phyloP scores from a whole-genome alignment of 768 basidiomycete species.

The Megacollybia marginata region DNA sequence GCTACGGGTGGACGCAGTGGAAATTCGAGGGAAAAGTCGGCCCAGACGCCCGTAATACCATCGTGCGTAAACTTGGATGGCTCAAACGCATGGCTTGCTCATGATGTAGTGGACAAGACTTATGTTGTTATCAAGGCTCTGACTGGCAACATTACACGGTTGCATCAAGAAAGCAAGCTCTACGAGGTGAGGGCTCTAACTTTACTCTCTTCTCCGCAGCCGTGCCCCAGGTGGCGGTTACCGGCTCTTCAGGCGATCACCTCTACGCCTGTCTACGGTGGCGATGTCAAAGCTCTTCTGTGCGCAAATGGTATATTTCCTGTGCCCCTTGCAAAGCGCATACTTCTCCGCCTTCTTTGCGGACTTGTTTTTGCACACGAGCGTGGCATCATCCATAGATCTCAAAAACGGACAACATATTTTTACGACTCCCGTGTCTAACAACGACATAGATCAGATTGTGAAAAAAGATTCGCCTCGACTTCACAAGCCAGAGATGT shows the following conservation, averaged over 20 bases:
- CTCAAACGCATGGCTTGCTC: slow-evolving; percentile 23
- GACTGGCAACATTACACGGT: slow-evolving; percentile 16
- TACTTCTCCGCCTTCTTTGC: slow-evolving; percentile 7
- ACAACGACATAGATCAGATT: too few relatives aligned
- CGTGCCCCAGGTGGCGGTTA: slow-evolving; percentile 5
- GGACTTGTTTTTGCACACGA: slow-evolving; percentile 7
- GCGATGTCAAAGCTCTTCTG: slow-evolving; percentile 5
- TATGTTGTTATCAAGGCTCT: slow-evolving; percentile 25
- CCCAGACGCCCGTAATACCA: slow-evolving; percentile 15
- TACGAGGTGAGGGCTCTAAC: slow-evolving; percentile 17
- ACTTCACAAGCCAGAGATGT: slow-evolving; percentile 4
- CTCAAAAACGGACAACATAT: slow-evolving; percentile 10
- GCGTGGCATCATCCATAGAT: slow-evolving; percentile 5
- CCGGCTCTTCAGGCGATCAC: slow-evolving; percentile 4
- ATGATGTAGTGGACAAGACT: slow-evolving; percentile 13
- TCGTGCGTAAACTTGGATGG: slow-evolving; percentile 23
- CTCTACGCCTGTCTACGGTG: slow-evolving; percentile 6
- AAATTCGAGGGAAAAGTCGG: slow-evolving; percentile 18
- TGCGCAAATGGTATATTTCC: not conserved
- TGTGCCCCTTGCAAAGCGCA: slow-evolving; percentile 3
- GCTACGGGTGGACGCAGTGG: too few relatives aligned
- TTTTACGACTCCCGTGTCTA: not conserved
- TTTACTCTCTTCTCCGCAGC: slow-evolving; percentile 2
- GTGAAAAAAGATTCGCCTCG: too few relatives aligned
- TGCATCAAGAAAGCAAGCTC: slow-evolving; percentile 8